A percentile compares a stretch with the other conserved stretches of the same genome.
Evolutionary conservation across 352 stramenopile genomes (phyloP).

Genomic region (Globisporangium alternatum): DNA sequence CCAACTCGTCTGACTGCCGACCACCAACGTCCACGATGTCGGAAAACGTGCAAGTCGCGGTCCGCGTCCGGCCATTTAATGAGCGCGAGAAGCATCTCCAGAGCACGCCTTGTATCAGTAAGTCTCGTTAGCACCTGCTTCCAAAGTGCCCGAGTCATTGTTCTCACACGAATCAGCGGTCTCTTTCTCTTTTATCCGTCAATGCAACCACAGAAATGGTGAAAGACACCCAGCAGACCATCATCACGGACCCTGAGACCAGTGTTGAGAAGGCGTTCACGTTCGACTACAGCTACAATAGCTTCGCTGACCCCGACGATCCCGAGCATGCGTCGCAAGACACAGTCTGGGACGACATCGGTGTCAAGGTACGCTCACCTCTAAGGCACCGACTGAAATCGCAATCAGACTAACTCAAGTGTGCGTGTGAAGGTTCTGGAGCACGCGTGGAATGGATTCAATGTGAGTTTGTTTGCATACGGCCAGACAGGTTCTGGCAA

Average conservation of each 20-base stretch:
- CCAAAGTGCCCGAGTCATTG: background rate
- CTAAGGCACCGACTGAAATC: background rate
- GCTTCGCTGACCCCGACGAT: conserved; percentile 54
- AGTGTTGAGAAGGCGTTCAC: conserved; percentile 77
- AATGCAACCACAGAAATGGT: conserved; percentile 49
- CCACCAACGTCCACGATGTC: conserved; percentile 42
- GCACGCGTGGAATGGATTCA: conserved; percentile 90
- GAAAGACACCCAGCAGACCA: conserved; percentile 75
- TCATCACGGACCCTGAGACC: conserved; percentile 82
- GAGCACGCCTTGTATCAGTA: conserved; percentile 71
- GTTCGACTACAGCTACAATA: conserved; percentile 91
- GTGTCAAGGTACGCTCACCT: conserved; percentile 44
- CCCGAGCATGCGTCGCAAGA: conserved; percentile 70
- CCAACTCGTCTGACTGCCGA: background rate
- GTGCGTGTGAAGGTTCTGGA: conserved; percentile 57
- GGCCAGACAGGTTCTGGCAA: conserved; percentile 86
- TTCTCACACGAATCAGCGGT: background rate
- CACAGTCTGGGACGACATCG: conserved; percentile 86
- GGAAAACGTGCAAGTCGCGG: conserved; percentile 83
- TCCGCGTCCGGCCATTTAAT: conserved; percentile 80
- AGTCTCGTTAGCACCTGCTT: background rate
- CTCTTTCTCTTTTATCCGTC: background rate
- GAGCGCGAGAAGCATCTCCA: conserved; percentile 75
- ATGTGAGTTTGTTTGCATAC: conserved; percentile 87
- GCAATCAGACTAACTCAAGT: background rate